These are phyloP conservation scores for Arthrobotrys megalospora DNA, from an alignment of 2,329 filamentous ascomycete genomes.

Conservation along the genomic window DNA sequence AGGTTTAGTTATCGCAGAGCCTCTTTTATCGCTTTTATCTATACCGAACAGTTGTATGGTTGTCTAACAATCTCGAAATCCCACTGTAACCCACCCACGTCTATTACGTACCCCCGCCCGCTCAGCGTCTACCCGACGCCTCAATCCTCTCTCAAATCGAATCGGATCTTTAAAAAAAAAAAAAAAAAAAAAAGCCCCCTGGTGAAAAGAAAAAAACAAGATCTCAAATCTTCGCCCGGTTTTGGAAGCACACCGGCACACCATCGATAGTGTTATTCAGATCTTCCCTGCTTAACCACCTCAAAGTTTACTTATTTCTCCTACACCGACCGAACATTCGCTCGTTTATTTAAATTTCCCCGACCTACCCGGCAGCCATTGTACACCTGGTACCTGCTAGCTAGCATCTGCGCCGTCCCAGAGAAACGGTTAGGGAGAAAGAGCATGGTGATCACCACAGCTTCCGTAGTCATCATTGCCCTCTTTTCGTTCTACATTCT, in stretches of 20 bases:
- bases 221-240: conserved; percentile 17
- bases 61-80: conserved; percentile 1
- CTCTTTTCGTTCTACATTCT: conserved; percentile 58
- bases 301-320: not conserved
- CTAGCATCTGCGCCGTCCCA: not conserved
- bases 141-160: conserved; percentile 7
- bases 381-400: not conserved
- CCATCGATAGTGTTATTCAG: conserved; percentile 2
- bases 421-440: not conserved
- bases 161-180: not conserved
- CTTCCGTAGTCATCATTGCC: conserved; percentile 49
- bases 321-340: conserved; percentile 4
- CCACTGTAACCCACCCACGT: not conserved
- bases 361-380: not conserved
- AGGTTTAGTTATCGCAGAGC: conserved; percentile 9
- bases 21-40: conserved; percentile 1
- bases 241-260: not conserved
- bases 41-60: not conserved
- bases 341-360: conserved; percentile 24
- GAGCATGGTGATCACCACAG: conserved; percentile 52
- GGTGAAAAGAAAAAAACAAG: not conserved
- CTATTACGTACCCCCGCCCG: not conserved
- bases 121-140: conserved; percentile 5
- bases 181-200: not conserved
- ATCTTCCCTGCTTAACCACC: not conserved